phyloP scores from a whole-genome alignment of 805 yeast species.

The Starmerella khaoyaiensis region DNA sequence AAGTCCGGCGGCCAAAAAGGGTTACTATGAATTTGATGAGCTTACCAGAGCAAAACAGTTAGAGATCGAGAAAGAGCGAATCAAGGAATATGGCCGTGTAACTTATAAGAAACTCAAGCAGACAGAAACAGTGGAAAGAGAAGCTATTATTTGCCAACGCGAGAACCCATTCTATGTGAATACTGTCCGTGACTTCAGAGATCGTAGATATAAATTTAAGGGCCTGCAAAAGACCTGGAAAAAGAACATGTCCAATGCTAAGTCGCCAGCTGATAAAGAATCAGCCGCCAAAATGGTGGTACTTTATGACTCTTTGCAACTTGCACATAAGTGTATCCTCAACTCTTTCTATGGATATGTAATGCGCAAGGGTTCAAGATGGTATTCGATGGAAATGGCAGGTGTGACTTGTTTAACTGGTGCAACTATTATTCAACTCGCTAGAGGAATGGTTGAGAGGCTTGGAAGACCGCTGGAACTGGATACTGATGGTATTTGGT shows the following conservation, averaged over 20 bases:
- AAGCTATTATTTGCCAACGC: constrained; percentile 89
- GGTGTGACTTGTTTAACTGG: constrained; percentile 98
- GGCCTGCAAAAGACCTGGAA: constrained; percentile 92
- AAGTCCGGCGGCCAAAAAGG: constrained; percentile 3
- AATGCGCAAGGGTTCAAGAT: constrained; percentile 96
- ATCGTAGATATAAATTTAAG: constrained; percentile 90
- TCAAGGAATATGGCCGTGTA: constrained; percentile 73
- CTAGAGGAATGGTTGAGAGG: constrained; percentile 77
- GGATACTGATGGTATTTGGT: constrained; percentile 99
- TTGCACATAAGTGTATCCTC: constrained; percentile 92
- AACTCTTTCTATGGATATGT: constrained; percentile 97
- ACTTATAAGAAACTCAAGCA: constrained; percentile 71
- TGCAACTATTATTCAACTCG: constrained; percentile 96
- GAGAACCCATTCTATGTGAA: constrained; percentile 95
- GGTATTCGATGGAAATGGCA: constrained; percentile 99
- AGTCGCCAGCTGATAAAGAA: constrained; percentile 52
- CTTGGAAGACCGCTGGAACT: constrained; percentile 90
- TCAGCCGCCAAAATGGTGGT: constrained; percentile 93
- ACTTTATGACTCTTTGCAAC: constrained; percentile 83
- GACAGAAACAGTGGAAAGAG: constrained; percentile 74
- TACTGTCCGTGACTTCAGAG: constrained; percentile 89
- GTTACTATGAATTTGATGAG: constrained; percentile 47
- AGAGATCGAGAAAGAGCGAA: constrained; percentile 53
- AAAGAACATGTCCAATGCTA: constrained; percentile 47
- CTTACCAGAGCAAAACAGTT: constrained; percentile 70